Base-by-base conservation (phyloP, 805 yeast genomes). In the Starmerella tilneyi region DNA sequence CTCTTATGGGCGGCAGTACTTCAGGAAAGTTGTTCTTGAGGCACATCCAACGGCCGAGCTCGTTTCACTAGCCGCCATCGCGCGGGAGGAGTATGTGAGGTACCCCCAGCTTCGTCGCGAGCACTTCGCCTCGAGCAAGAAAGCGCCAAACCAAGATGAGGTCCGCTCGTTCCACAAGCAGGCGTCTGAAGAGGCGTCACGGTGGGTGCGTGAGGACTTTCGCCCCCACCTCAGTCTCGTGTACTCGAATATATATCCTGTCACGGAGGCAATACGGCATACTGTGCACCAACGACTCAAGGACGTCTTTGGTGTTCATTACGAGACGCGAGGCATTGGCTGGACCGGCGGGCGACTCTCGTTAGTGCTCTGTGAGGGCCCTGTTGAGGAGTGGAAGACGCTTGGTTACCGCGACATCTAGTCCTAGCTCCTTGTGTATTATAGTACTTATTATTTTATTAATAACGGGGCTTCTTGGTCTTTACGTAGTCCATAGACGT, bases 401-500 rank as follows among this genome's bases (percentile, higher is more conserved):
- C 63, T 81, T 48, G 89, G 85, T 1, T 34, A 46, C 7, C 43
- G 52, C 12, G 33, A 16, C 13, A 35, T 52, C 5, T 46, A 28
- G 44, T 3, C n/a, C n/a, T n/a, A n/a, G n/a, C n/a, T n/a, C n/a
- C 3, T 20, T 17, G 29, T 12, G 26, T 40, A 23, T 16, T 24
- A 31, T 31, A 16, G 9, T 24, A 13, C 22, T 20, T 9, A 13
- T 15, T 37, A 54, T 45, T 34, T 13, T n/a, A 23, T 6, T 12
- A 12, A 9, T n/a, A 20, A n/a, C n/a, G n/a, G n/a, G n/a, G n/a
- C n/a, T n/a, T n/a, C n/a, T n/a, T n/a, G n/a, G n/a, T n/a, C n/a
- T 4, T 40, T 66, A 82, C 15, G 95, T 84, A 22, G 98, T 92
- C 98, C 98, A 92, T 59, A 92, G 68, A 59, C 95, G 78, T 5